These are phyloP conservation scores for Lunularia cruciata DNA, from an alignment of 225 moss, liverwort and hornwort species.

Conservation along the genomic window DNA sequence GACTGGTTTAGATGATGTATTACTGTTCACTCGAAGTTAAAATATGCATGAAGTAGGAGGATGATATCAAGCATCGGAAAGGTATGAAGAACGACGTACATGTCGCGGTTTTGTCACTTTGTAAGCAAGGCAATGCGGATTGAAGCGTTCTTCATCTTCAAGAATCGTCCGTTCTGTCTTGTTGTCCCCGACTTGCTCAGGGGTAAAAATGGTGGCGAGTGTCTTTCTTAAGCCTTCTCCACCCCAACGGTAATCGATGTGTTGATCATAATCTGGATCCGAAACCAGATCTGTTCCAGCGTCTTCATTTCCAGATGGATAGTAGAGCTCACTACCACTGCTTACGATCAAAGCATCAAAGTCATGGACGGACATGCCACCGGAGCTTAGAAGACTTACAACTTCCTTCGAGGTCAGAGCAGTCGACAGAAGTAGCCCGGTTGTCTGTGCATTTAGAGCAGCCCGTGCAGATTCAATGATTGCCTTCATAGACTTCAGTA, in stretches of 20 bases:
- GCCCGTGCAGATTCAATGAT: constrained; percentile 55
- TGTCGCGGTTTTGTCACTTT: constrained; percentile 32
- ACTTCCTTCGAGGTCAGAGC: constrained; percentile 65
- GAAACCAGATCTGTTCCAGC: constrained; percentile 52
- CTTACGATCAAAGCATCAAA: constrained; percentile 84
- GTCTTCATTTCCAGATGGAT: constrained; percentile 53
- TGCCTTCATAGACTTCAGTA: constrained; percentile 50
- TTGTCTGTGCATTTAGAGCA: constrained; percentile 52
- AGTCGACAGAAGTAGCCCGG: constrained; percentile 76
- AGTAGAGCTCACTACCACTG: constrained; percentile 90
- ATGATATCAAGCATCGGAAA: background rate
- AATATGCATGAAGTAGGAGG: background rate
- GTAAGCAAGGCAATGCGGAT: constrained; percentile 52
- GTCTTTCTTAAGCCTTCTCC: constrained; percentile 83
- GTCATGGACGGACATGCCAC: constrained; percentile 64
- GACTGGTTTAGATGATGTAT: background rate
- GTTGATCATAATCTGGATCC: constrained; percentile 75
- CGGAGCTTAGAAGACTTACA: constrained; percentile 51
- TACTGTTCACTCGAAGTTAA: background rate
- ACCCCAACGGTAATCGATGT: constrained; percentile 92
- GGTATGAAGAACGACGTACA: constrained; percentile 10
- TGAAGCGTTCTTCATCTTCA: constrained; percentile 61
- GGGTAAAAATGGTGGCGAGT: constrained; percentile 58
- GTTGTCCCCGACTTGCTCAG: constrained; percentile 41
- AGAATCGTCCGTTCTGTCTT: constrained; percentile 46